These are phyloP conservation scores for Gymnopus androsaceus DNA, from an alignment of 1,284 basidiomycete species.

Conservation along the genomic window DNA sequence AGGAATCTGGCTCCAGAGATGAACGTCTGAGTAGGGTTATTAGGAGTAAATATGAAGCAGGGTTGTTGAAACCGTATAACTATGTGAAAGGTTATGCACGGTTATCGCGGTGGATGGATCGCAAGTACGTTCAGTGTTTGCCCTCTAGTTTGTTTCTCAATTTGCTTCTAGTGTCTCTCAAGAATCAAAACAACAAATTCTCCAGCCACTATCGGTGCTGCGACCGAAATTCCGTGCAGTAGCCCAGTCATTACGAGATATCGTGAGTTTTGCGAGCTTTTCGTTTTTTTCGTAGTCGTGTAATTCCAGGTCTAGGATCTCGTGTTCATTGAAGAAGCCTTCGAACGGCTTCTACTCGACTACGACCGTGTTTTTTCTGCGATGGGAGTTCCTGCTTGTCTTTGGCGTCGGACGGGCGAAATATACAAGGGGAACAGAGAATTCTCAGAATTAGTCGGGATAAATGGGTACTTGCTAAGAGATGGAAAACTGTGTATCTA, in stretches of 20 bases:
- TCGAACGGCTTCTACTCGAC: slow-evolving; percentile 92
- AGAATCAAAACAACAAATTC: slow-evolving; percentile 86
- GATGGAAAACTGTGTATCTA: slow-evolving; percentile 95
- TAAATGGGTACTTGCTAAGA: slow-evolving; percentile 79
- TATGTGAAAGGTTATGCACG: slow-evolving; percentile 94
- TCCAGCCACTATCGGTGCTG: slow-evolving; percentile 87
- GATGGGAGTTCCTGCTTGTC: slow-evolving; percentile 95
- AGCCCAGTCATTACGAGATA: slow-evolving; percentile 86
- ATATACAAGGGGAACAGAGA: slow-evolving; percentile 98
- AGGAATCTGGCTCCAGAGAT: slow-evolving; percentile 88
- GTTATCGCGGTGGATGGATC: slow-evolving; percentile 92
- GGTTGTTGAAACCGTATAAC: slow-evolving; percentile 92
- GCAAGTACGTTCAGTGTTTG: slow-evolving; percentile 54
- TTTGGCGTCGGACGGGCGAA: slow-evolving; percentile 96
- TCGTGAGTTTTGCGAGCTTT: slow-evolving; percentile 47
- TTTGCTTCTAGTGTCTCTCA: slow-evolving; percentile 68
- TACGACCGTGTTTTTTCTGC: slow-evolving; percentile 95
- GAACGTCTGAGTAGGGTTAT: slow-evolving; percentile 92
- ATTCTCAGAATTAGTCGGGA: slow-evolving; percentile 85
- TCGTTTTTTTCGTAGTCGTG: background rate
- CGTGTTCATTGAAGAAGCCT: slow-evolving; percentile 97
- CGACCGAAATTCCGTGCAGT: slow-evolving; percentile 93
- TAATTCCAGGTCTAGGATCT: slow-evolving; percentile 60
- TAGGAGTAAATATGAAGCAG: slow-evolving; percentile 95
- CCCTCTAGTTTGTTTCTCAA: background rate